These are phyloP conservation scores for Alopecurus myosuroides DNA, from an alignment of 176 grass and related monocot genomes.

Conservation along the genomic window DNA sequence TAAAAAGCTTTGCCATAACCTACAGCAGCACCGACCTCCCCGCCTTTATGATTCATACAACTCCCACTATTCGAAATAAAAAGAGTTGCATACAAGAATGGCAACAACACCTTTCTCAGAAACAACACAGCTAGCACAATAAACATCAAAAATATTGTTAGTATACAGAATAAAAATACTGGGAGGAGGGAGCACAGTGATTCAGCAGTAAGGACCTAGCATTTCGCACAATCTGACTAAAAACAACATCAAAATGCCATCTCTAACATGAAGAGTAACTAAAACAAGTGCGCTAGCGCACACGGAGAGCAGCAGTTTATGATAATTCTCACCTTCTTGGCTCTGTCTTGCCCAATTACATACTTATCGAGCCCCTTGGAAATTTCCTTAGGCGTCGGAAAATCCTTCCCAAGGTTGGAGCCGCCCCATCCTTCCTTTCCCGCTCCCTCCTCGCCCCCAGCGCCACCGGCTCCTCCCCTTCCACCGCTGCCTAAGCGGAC, in stretches of 20 bases:
- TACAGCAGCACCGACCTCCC: neutral
- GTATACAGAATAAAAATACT: neutral
- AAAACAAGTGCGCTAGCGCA: neutral
- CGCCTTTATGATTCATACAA: neutral
- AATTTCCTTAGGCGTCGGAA: slow-evolving; percentile 94
- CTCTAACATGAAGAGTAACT: neutral
- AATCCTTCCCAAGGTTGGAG: slow-evolving; percentile 83
- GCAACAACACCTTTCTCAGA: neutral
- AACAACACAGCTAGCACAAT: neutral
- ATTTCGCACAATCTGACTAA: neutral
- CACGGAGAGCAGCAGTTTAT: slow-evolving; percentile 1
- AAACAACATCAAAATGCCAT: neutral
- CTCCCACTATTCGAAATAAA: neutral
- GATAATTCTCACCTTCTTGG: slow-evolving; percentile 71
- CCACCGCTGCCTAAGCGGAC: slow-evolving; percentile 74
- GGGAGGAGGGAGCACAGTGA: neutral
- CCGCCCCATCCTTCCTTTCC: slow-evolving; percentile 90
- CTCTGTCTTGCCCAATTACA: slow-evolving; percentile 89
- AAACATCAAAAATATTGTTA: neutral
- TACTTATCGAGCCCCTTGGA: slow-evolving; percentile 94
- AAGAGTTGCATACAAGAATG: neutral
- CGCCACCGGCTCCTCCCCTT: slow-evolving; percentile 36
- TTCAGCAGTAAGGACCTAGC: neutral
- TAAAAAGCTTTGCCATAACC: neutral
- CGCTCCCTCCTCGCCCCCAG: slow-evolving; percentile 37